Evolutionary conservation across 2,329 filamentous ascomycete genomes (phyloP).

Genomic region (Xylariaceae sp.): DNA sequence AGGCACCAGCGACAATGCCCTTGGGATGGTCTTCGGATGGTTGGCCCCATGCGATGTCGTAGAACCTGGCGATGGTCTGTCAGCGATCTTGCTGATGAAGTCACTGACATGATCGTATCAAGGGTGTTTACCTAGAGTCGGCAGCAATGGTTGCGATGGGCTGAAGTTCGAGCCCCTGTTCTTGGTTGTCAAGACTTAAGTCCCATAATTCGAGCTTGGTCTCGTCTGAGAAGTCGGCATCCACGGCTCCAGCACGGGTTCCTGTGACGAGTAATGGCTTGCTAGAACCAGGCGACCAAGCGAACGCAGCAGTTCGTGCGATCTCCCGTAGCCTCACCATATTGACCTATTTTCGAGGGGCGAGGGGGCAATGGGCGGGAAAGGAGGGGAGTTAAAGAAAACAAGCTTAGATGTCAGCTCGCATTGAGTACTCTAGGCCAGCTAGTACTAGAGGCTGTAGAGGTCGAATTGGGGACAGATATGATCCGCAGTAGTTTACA

Average conservation of each 20-base stretch:
- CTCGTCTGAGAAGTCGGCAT: constrained; percentile 96
- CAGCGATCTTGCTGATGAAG: constrained; percentile 8
- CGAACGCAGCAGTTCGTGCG: constrained; percentile 91
- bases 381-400: constrained; percentile 7
- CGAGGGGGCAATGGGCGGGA: constrained; percentile 24
- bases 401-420: constrained; percentile 21
- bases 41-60: constrained; percentile 92
- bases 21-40: constrained; percentile 72
- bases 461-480: constrained; percentile 7
- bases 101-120: no score
- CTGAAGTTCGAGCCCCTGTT: constrained; percentile 77
- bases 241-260: constrained; percentile 89
- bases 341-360: constrained; percentile 24
- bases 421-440: constrained; percentile 31
- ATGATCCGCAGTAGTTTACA: constrained; percentile 4
- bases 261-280: constrained; percentile 86
- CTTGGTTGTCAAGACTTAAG: constrained; percentile 72
- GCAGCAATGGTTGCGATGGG: constrained; percentile 79
- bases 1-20: constrained; percentile 89
- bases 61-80: constrained; percentile 61
- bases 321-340: constrained; percentile 99
- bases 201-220: constrained; percentile 97
- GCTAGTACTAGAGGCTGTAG: constrained; percentile 20
- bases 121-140: constrained; percentile 70
- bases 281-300: constrained; percentile 82